A percentile compares a stretch with the other conserved stretches of the same genome.
phyloP scores from a whole-genome alignment of 1,139 yeast species.

The Zygoascus meyerae region DNA sequence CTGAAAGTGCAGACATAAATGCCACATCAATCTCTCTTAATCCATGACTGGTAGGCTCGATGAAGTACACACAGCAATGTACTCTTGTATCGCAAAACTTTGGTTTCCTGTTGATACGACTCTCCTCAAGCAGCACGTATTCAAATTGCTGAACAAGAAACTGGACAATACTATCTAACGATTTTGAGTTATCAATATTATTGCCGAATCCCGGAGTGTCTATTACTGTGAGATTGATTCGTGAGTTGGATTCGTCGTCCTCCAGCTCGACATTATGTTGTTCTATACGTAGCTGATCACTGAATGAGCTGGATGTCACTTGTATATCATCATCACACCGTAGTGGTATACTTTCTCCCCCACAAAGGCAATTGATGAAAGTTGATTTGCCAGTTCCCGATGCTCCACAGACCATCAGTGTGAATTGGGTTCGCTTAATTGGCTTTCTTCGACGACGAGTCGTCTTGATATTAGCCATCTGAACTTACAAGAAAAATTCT shows the following conservation, averaged over 20 bases:
- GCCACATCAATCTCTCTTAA: conserved; percentile 64
- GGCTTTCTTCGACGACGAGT: conserved; percentile 48
- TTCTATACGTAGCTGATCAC: conserved; percentile 43
- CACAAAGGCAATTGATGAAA: conserved; percentile 71
- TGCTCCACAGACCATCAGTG: conserved; percentile 67
- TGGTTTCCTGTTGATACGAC: conserved; percentile 81
- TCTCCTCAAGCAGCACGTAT: conserved; percentile 84
- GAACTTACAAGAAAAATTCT: not conserved
- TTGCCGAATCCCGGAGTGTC: conserved; percentile 87
- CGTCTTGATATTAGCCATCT: not conserved
- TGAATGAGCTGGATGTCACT: not conserved
- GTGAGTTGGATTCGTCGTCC: conserved; percentile 32
- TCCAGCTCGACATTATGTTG: conserved; percentile 44
- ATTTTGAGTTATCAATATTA: conserved; percentile 56
- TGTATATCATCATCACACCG: conserved; percentile 27
- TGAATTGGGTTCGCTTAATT: conserved; percentile 77
- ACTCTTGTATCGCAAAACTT: conserved; percentile 67
- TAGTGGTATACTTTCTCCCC: not conserved
- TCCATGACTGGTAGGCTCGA: conserved; percentile 71
- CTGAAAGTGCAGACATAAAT: conserved; percentile 68
- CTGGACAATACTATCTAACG: conserved; percentile 65
- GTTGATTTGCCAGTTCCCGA: conserved; percentile 76
- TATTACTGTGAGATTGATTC: conserved; percentile 45
- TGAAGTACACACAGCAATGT: conserved; percentile 62
- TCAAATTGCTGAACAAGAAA: conserved; percentile 85